Conservation (phyloP, 768 basidiomycete species). For the Mycena galericulata region DNA sequence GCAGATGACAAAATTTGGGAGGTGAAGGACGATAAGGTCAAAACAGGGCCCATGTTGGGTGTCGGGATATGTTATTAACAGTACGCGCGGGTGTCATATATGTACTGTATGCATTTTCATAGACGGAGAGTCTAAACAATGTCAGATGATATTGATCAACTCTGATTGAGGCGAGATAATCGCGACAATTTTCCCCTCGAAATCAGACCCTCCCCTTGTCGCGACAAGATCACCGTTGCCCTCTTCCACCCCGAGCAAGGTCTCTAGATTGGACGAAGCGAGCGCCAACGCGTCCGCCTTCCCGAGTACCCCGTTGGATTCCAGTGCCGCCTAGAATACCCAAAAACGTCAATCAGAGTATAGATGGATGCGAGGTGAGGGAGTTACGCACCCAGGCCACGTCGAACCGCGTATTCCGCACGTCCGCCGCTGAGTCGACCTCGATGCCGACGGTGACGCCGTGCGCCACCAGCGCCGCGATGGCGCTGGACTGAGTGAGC, state of each 20-base stretch:
- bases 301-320: slow-evolving; percentile 53
- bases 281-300: slow-evolving; percentile 51
- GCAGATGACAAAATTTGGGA: too few relatives aligned
- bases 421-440: slow-evolving; percentile 61
- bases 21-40: too few relatives aligned
- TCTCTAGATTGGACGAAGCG: slow-evolving; percentile 57
- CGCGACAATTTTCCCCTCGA: slow-evolving; percentile 53
- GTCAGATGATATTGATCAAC: slow-evolving; percentile 23
- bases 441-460: slow-evolving; percentile 78
- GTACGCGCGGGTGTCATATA: too few relatives aligned
- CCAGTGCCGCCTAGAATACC: slow-evolving; percentile 50
- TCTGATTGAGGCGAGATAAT: slow-evolving; percentile 42
- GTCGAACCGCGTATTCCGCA: slow-evolving; percentile 79
- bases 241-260: slow-evolving; percentile 49
- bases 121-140: too few relatives aligned
- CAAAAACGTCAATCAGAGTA: background rate
- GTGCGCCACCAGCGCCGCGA: slow-evolving; percentile 66
- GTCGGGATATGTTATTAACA: too few relatives aligned
- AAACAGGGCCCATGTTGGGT: too few relatives aligned
- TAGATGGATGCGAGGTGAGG: background rate
- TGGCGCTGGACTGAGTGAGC: slow-evolving; percentile 65
- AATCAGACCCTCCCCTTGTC: slow-evolving; percentile 50
- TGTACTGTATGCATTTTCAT: too few relatives aligned
- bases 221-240: slow-evolving; percentile 54
- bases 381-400: slow-evolving; percentile 59